Evolutionary conservation across 2,329 filamentous ascomycete species (phyloP).

Genomic region (Epichloe gansuensis): DNA sequence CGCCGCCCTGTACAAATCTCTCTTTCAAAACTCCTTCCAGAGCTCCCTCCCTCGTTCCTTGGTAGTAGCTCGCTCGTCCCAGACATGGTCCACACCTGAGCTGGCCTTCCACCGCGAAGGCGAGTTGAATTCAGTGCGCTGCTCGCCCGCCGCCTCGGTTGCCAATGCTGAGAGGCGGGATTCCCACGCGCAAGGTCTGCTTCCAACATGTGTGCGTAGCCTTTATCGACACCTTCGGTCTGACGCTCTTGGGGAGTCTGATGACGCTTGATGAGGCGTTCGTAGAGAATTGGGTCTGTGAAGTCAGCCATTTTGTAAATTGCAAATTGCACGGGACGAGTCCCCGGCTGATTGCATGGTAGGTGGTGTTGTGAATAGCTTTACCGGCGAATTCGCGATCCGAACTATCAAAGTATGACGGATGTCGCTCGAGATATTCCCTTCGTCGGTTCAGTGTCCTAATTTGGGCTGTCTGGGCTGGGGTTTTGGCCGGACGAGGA

Average conservation of each 20-base stretch:
- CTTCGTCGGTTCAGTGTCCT: slow-evolving; percentile 63
- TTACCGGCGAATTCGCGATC: slow-evolving; percentile 45
- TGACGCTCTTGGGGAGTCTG: slow-evolving; percentile 63
- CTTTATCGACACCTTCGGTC: slow-evolving; percentile 58
- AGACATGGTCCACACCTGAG: slow-evolving; percentile 8
- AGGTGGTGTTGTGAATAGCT: slow-evolving; percentile 6
- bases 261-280: slow-evolving; percentile 65
- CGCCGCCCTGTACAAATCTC: slow-evolving; percentile 63
- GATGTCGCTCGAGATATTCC: slow-evolving; percentile 61
- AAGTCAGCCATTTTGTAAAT: too few relatives aligned
- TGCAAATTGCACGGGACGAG: too few relatives aligned
- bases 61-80: slow-evolving; percentile 17
- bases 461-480: slow-evolving; percentile 33
- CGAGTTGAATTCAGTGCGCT: background rate
- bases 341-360: too few relatives aligned
- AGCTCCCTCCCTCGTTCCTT: slow-evolving; percentile 55
- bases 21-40: slow-evolving; percentile 64
- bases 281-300: slow-evolving; percentile 68
- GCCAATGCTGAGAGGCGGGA: slow-evolving; percentile 52
- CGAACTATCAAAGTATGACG: slow-evolving; percentile 52
- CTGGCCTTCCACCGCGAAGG: background rate
- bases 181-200: slow-evolving; percentile 68
- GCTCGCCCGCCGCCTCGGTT: slow-evolving; percentile 6
- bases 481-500: slow-evolving; percentile 32
- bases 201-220: slow-evolving; percentile 68